Evolutionary conservation across 2,329 filamentous ascomycete genomes (phyloP).

Genomic region (Knoxdaviesia capensis): DNA sequence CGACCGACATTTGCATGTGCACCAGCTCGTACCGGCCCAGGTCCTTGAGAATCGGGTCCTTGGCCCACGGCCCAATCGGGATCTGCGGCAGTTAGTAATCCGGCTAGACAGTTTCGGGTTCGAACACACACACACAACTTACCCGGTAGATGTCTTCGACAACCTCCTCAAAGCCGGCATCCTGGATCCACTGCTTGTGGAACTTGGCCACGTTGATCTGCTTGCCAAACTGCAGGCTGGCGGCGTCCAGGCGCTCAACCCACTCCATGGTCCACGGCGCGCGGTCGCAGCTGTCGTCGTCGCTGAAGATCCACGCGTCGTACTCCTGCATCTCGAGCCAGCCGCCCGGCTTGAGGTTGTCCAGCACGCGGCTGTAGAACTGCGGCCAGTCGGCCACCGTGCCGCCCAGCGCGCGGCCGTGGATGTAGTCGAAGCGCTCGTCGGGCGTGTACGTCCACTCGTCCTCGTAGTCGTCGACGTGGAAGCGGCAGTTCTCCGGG

Average conservation of each 20-base stretch:
- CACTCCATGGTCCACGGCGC: constrained; percentile 19
- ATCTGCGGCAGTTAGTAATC: constrained; percentile 9
- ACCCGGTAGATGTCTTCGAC: constrained; percentile 12
- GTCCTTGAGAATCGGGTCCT: constrained; percentile 15
- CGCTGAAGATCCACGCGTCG: constrained; percentile 17
- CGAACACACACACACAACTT: constrained; percentile 3
- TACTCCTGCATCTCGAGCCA: constrained; percentile 20
- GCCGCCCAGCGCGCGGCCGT: constrained; percentile 6
- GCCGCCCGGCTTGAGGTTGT: constrained; percentile 14
- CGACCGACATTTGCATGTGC: constrained; percentile 22
- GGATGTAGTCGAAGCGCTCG: constrained; percentile 15
- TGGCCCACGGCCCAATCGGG: constrained; percentile 18
- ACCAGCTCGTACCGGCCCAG: constrained; percentile 15
- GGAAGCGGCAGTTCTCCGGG: constrained; percentile 41
- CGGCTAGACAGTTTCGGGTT: background rate
- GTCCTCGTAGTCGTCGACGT: constrained; percentile 45
- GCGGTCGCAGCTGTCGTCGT: constrained; percentile 16
- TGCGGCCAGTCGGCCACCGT: constrained; percentile 13
- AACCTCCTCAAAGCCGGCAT: constrained; percentile 17
- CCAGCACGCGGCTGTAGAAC: constrained; percentile 11
- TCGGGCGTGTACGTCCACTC: constrained; percentile 20
- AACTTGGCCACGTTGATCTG: constrained; percentile 16
- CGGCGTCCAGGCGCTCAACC: constrained; percentile 15
- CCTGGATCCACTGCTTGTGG: constrained; percentile 17
- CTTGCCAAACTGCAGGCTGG: constrained; percentile 17